Base-by-base conservation (phyloP, 306 rosid species). In the Lupinus albus region DNA sequence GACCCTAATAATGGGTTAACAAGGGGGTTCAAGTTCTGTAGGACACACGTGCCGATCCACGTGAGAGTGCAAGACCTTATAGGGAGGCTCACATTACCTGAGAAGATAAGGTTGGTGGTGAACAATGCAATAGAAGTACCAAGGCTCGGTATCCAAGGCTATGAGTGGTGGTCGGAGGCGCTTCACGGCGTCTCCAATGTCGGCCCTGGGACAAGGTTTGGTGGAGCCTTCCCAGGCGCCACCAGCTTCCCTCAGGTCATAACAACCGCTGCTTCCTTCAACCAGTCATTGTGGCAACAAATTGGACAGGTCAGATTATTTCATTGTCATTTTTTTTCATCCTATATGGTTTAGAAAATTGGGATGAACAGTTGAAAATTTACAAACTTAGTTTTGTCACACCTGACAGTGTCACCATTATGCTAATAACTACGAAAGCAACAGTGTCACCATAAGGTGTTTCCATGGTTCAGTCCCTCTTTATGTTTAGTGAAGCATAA, bases 241-340 rank as follows among this genome's bases (percentile, higher is more conserved):
- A 93, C 99, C 17, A 85, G 87, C 30, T 93, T 93, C 78, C 99
- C 99, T 6, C 97, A 93, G 17, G 99, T 93, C 84, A 93, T 93
- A 87, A 61, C 97, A 61, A 88, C 97, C 50, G 99, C 94, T 60
- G 94, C 99, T 78, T 88, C 99, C 10, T 93, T 93, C 80, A 93
- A 93, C 6, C 78, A 86, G 1, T 88, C 99, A 0, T 78, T 93
- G 1, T 93, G 99, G 99, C 71, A 75, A 7, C 54, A 88, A 60
- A 90, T 93, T 59, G 99, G 99, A 82, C 86, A 79, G 96, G 99
- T 93, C 7, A 85, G 81, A 38, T 41, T 69, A 1, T 10, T 9
- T 44, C 1, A 1, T 46, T 10, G 0, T 41, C 17, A 1, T 5
- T 32, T 33, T 25, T 25, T 25, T 3, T 4, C 4, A 25, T 25